These are phyloP conservation scores for Punica granatum DNA, from an alignment of 345 rosid species.

Conservation along the genomic window DNA sequence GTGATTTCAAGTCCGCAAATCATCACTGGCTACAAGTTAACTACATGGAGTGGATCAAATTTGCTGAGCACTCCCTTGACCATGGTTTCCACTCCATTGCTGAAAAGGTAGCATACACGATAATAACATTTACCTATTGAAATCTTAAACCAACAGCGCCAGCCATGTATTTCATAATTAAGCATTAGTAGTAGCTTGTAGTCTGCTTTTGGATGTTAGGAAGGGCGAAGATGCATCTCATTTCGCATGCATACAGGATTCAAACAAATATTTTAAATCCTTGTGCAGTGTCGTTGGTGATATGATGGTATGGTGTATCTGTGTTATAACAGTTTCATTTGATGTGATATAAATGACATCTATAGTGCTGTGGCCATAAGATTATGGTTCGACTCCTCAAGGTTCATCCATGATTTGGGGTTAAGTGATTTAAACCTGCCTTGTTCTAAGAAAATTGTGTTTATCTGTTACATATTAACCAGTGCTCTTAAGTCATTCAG, in stretches of 20 bases:
- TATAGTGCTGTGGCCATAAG: background rate
- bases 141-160: no score
- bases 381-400: no score
- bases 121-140: background rate
- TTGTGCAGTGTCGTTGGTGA: background rate
- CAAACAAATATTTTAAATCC: background rate
- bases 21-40: constrained; percentile 49
- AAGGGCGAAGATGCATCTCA: background rate
- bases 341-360: no score
- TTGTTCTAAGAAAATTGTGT: background rate
- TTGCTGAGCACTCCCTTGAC: constrained; percentile 49
- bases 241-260: background rate
- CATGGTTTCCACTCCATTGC: constrained; percentile 52
- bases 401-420: background rate
- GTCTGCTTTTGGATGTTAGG: background rate
- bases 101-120: constrained; percentile 42
- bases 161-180: background rate
- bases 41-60: constrained; percentile 50
- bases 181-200: background rate
- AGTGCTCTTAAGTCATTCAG: background rate
- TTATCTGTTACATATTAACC: background rate
- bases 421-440: background rate
- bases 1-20: constrained; percentile 42
- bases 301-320: background rate
- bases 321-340: no score